Base-by-base conservation (phyloP, 495 filamentous ascomycete genomes). In the Aspergillus kassunensis region DNA sequence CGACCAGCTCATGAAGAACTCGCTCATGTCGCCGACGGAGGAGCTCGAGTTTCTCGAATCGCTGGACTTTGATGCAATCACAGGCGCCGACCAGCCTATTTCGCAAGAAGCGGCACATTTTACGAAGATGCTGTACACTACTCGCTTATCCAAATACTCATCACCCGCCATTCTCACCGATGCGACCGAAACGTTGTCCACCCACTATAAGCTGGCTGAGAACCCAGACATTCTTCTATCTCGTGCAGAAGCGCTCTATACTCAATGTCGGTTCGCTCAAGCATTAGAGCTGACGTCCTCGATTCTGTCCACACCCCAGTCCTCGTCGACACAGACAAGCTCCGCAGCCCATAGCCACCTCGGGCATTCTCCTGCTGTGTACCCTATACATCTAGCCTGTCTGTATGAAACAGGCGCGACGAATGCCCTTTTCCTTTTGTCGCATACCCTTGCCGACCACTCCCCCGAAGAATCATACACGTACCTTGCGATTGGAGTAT, bases 1-100 rank as follows among this genome's bases (percentile, higher is more conserved):
- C 61, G 91, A 96, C 52, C 90, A 96, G 67, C 79, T 99, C 43
- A 96, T 97, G 87, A 91, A 91, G 73, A 97, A 97, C 68, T 87
- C 86, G 16, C 80, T 97, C 21, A 95, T 99, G 89, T 91, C 91
- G n/a, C 92, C 95, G 2, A 86, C 91, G 33, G 95, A 99, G 67
- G 93, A 99, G 64, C 90, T 93, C 78, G 77, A 86, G 31, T 97
- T 99, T 55, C 78, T 99, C 25, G 88, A 92, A 54, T 89, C 87
- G 19, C 76, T 99, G 10, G 89, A 96, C 68, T 99, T 97, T 64
- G 88, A 93, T 62, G 80, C 85, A 8, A 82, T 97, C 27, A 74
- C 76, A 7, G 77, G 81, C 0, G 67, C 76, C 0, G 79, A 85
- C 58, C 75, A 79, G 6, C 79, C 83, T 1, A 71, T 77, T 12